A percentile compares a stretch with the other conserved stretches of the same genome.
Evolutionary conservation across 169 alveolate genomes (phyloP).

Genomic region (Blepharisma undulans): DNA sequence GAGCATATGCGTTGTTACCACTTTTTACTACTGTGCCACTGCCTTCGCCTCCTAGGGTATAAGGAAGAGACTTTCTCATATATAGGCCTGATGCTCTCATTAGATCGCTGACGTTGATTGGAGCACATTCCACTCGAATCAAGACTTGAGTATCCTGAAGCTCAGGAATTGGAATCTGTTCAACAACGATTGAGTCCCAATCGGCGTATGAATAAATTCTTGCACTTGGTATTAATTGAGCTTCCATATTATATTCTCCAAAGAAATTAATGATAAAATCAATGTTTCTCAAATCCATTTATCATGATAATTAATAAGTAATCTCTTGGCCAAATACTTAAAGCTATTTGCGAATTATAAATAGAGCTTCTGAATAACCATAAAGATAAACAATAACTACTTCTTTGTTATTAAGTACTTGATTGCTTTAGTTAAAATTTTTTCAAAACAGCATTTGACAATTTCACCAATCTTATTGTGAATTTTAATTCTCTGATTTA

Average conservation of each 20-base stretch:
- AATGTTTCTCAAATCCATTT: too few relatives aligned
- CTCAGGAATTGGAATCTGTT: neutral
- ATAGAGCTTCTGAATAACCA: too few relatives aligned
- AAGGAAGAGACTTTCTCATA: neutral
- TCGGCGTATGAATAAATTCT: neutral
- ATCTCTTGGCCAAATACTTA: too few relatives aligned
- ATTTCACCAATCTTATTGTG: too few relatives aligned
- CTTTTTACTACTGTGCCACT: slow-evolving; percentile 35
- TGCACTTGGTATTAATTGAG: neutral
- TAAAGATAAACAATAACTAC: too few relatives aligned
- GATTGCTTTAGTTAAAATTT: too few relatives aligned
- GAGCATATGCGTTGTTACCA: slow-evolving; percentile 7
- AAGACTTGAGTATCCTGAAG: neutral
- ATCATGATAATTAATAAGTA: too few relatives aligned
- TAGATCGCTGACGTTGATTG: slow-evolving; percentile 20
- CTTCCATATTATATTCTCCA: neutral
- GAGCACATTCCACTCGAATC: neutral
- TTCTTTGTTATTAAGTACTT: too few relatives aligned
- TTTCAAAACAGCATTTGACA: too few relatives aligned
- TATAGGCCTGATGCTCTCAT: neutral
- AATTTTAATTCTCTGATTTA: too few relatives aligned
- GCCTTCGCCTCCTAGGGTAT: neutral
- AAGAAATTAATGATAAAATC: neutral
- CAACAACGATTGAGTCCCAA: neutral
- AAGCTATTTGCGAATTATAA: too few relatives aligned